Conservation (phyloP, 148 eudicot genomes). For the Cornus florida region DNA sequence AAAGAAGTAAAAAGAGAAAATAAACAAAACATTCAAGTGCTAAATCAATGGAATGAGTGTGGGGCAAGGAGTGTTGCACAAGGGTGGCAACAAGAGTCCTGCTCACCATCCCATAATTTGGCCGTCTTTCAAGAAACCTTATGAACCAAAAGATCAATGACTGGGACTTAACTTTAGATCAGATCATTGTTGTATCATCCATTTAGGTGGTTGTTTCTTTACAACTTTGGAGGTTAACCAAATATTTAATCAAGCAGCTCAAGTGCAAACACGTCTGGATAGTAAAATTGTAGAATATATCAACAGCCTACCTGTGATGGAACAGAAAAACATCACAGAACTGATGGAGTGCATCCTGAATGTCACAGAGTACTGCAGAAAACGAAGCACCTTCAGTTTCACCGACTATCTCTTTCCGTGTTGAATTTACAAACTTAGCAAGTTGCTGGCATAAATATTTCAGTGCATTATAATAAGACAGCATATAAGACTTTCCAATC, state of each 20-base stretch:
- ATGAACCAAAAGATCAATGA: background rate
- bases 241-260: background rate
- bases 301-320: slow-evolving; percentile 47
- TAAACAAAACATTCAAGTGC: background rate
- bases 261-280: background rate
- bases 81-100: background rate
- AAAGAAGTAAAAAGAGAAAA: slow-evolving; percentile 2
- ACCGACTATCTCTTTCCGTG: slow-evolving; percentile 48
- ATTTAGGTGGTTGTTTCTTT: background rate
- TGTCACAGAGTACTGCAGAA: slow-evolving; percentile 28
- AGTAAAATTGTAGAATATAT: background rate
- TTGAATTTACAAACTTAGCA: slow-evolving; percentile 59
- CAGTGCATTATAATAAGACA: slow-evolving; percentile 59
- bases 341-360: slow-evolving; percentile 50
- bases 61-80: background rate
- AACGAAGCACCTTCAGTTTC: slow-evolving; percentile 35
- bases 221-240: background rate
- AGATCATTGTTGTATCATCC: slow-evolving; percentile 4
- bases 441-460: slow-evolving; percentile 73
- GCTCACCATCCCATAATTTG: background rate
- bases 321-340: slow-evolving; percentile 41
- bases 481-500: slow-evolving; percentile 22
- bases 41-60: background rate
- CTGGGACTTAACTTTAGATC: background rate
- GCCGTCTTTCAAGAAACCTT: background rate